Evolutionary conservation across 306 rosid genomes (phyloP).

Genomic region (Rosa chinensis): DNA sequence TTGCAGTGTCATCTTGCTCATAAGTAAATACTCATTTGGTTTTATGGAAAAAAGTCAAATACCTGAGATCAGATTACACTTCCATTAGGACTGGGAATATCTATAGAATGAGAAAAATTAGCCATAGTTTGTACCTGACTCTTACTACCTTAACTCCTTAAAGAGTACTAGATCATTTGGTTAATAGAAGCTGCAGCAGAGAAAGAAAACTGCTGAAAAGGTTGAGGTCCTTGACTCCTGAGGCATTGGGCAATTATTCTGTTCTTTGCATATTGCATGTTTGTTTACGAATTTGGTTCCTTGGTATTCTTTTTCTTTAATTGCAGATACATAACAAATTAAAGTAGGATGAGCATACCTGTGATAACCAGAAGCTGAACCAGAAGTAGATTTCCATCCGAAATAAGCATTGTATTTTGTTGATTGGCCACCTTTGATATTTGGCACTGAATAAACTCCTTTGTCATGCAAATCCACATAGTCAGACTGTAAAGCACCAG

Average conservation of each 20-base stretch:
- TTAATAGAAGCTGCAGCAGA: neutral
- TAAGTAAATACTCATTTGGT: neutral
- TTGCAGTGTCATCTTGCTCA: neutral
- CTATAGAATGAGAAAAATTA: neutral
- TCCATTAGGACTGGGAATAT: neutral
- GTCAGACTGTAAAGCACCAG: constrained; percentile 39
- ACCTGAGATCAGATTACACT: neutral
- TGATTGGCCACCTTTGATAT: constrained; percentile 40
- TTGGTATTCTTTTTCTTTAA: neutral
- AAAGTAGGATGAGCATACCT: constrained; percentile 23
- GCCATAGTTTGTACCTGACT: neutral
- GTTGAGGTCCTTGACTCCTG: neutral
- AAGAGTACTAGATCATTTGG: neutral
- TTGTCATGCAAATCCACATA: constrained; percentile 30
- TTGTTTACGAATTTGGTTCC: neutral
- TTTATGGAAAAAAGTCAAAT: neutral
- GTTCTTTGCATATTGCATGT: neutral
- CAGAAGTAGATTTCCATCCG: constrained; percentile 45
- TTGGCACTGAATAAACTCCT: constrained; percentile 35
- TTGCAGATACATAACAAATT: neutral
- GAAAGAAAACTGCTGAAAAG: neutral
- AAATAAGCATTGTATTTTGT: constrained; percentile 28
- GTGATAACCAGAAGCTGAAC: constrained; percentile 35
- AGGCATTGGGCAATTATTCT: neutral
- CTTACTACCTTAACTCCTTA: neutral